Conservation (phyloP, 2,329 filamentous ascomycete species). For the Fusarium sp. region DNA sequence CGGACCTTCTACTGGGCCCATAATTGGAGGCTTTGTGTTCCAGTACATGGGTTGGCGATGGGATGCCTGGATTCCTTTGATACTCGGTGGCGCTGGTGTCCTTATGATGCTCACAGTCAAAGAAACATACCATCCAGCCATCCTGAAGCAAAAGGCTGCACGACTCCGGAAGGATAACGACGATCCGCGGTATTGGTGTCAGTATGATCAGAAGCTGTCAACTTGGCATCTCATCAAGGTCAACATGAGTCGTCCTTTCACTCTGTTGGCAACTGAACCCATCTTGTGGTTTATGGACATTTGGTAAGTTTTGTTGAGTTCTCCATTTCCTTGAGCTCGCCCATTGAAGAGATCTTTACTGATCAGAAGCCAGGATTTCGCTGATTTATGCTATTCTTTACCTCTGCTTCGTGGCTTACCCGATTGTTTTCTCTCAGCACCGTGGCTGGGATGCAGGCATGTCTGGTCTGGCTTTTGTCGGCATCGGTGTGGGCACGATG, state of each 20-base stretch:
- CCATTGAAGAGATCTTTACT: background rate
- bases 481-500: constrained; percentile 72
- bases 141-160: constrained; percentile 74
- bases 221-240: constrained; percentile 76
- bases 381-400: constrained; percentile 89
- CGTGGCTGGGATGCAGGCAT: constrained; percentile 82
- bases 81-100: constrained; percentile 73
- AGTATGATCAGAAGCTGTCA: constrained; percentile 78
- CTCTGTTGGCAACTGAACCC: constrained; percentile 82
- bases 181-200: constrained; percentile 79
- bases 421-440: constrained; percentile 79
- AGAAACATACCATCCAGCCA: constrained; percentile 81
- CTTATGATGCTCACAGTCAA: constrained; percentile 68
- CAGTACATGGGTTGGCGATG: constrained; percentile 87
- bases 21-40: constrained; percentile 77
- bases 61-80: constrained; percentile 84
- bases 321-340: background rate
- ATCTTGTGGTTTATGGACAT: constrained; percentile 78
- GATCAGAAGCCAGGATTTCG: constrained; percentile 68
- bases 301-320: constrained; percentile 60
- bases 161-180: constrained; percentile 73
- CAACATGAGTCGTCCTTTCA: constrained; percentile 81
- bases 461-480: constrained; percentile 81
- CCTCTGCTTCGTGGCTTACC: constrained; percentile 90
- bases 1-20: constrained; percentile 61